These are phyloP conservation scores for Venturia effusa DNA, from an alignment of 2,329 filamentous ascomycete species.

Conservation along the genomic window DNA sequence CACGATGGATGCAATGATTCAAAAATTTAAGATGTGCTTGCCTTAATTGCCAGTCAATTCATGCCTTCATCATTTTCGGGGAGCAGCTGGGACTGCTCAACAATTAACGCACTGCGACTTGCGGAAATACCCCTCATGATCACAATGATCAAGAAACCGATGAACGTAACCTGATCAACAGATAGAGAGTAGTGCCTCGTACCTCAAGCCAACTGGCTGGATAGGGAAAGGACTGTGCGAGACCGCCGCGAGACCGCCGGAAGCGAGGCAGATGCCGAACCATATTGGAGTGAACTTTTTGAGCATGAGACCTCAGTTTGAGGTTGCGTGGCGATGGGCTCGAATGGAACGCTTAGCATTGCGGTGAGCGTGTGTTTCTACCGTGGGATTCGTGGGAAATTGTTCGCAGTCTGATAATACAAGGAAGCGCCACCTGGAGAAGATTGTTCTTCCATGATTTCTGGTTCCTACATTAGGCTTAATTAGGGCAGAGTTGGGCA, in stretches of 20 bases:
- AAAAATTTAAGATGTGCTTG: too few relatives aligned
- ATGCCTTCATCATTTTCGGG: too few relatives aligned
- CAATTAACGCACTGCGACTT: not conserved
- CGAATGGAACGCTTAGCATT: not conserved
- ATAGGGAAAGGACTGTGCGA: not conserved
- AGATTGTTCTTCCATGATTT: too few relatives aligned
- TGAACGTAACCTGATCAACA: not conserved
- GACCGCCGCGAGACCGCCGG: not conserved
- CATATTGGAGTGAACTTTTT: not conserved
- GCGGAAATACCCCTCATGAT: not conserved
- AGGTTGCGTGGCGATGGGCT: not conserved
- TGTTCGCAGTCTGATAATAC: too few relatives aligned
- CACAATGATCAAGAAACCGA: not conserved
- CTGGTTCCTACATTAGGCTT: not conserved
- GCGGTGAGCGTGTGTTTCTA: not conserved
- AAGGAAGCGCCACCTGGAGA: too few relatives aligned
- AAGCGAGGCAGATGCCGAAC: not conserved
- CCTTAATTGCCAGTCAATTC: too few relatives aligned
- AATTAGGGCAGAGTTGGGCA: not conserved
- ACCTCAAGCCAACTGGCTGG: not conserved
- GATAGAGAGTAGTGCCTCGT: not conserved
- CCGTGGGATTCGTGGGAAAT: not conserved
- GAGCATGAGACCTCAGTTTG: not conserved
- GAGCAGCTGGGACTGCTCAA: not conserved
- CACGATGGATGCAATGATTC: too few relatives aligned